These are phyloP conservation scores for Lachnellula arida DNA, from an alignment of 2,329 filamentous ascomycete species.

Conservation along the genomic window DNA sequence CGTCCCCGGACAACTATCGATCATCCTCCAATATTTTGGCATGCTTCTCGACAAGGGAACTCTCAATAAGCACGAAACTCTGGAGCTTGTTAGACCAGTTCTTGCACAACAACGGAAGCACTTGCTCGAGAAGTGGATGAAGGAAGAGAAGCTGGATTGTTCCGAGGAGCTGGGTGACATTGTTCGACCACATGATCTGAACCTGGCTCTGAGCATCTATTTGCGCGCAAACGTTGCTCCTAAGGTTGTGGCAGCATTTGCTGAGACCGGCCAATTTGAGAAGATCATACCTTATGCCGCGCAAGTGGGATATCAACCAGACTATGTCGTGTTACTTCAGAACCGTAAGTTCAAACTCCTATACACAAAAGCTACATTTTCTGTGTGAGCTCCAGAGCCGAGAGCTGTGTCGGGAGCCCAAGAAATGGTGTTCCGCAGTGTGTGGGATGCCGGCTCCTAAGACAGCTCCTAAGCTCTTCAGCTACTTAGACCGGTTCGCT, in stretches of 20 bases:
- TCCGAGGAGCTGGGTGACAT: slow-evolving; percentile 96
- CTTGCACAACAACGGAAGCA: slow-evolving; percentile 92
- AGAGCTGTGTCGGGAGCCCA: too few relatives aligned
- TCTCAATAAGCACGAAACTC: slow-evolving; percentile 87
- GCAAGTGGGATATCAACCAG: slow-evolving; percentile 84
- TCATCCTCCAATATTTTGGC: slow-evolving; percentile 95
- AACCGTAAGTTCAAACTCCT: too few relatives aligned
- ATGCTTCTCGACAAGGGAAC: slow-evolving; percentile 93
- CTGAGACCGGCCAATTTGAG: slow-evolving; percentile 94
- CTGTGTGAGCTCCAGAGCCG: too few relatives aligned
- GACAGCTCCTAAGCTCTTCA: too few relatives aligned
- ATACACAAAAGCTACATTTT: too few relatives aligned
- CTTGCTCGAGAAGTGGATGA: slow-evolving; percentile 95
- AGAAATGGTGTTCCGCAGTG: too few relatives aligned
- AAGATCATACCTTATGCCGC: slow-evolving; percentile 91
- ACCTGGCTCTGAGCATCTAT: slow-evolving; percentile 84
- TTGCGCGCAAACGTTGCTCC: slow-evolving; percentile 83
- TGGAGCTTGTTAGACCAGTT: slow-evolving; percentile 90
- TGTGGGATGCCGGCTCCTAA: too few relatives aligned
- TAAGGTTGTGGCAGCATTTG: slow-evolving; percentile 92
- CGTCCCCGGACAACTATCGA: slow-evolving; percentile 80
- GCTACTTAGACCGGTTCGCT: too few relatives aligned
- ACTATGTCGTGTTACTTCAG: slow-evolving; percentile 87
- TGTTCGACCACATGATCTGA: slow-evolving; percentile 82
- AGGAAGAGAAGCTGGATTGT: slow-evolving; percentile 91